Conservation (phyloP, 2,329 filamentous ascomycete genomes). For the Penicillium digitatum region DNA sequence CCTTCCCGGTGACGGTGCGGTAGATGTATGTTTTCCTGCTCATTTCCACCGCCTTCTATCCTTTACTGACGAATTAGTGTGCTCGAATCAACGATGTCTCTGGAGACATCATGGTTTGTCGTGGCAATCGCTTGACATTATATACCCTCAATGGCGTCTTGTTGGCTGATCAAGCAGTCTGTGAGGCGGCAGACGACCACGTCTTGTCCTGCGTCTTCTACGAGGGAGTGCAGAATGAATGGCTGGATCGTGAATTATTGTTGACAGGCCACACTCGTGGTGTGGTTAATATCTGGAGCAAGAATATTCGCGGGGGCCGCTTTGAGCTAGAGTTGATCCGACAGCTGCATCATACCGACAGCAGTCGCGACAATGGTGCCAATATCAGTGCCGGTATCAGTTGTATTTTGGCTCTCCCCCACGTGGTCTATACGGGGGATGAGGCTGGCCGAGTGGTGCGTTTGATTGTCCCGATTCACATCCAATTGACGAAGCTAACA, state of each 20-base stretch:
- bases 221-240: conserved; percentile 84
- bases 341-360: conserved; percentile 74
- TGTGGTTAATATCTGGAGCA: conserved; percentile 69
- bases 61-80: conserved; percentile 52
- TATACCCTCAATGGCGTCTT: conserved; percentile 86
- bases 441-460: conserved; percentile 86
- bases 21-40: conserved; percentile 37
- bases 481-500: conserved; percentile 17
- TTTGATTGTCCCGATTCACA: background rate
- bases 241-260: conserved; percentile 78
- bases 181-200: conserved; percentile 66
- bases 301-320: conserved; percentile 55
- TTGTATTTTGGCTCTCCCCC: conserved; percentile 77
- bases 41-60: background rate
- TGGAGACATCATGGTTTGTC: conserved; percentile 83
- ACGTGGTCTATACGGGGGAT: conserved; percentile 86
- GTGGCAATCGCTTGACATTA: conserved; percentile 67
- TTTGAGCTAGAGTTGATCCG: conserved; percentile 79
- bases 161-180: conserved; percentile 77
- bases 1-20: conserved; percentile 55
- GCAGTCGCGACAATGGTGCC: conserved; percentile 56
- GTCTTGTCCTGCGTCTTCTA: conserved; percentile 86
- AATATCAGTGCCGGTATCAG: conserved; percentile 67
- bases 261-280: conserved; percentile 86
- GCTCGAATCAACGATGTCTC: conserved; percentile 85